phyloP scores from a whole-genome alignment of 2,329 filamentous ascomycete species.

The Epichloe glyceriae region DNA sequence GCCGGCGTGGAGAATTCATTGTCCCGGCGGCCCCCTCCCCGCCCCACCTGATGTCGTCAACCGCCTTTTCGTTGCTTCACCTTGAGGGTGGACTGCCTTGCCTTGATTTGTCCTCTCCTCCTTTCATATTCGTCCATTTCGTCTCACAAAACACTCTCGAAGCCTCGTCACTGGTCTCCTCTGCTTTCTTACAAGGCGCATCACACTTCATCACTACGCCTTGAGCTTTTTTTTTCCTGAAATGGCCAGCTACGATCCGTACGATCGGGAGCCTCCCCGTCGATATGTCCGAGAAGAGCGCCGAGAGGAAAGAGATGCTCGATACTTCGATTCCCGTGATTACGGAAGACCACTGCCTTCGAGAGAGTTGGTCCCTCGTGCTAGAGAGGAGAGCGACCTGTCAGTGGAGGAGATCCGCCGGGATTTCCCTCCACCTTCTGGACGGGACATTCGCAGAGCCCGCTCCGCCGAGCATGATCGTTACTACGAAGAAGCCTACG shows the following conservation, averaged over 20 bases:
- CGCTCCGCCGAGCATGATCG: slow-evolving; percentile 46
- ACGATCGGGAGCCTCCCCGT: slow-evolving; percentile 37
- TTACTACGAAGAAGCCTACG: slow-evolving; percentile 41
- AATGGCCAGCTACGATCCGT: slow-evolving; percentile 40
- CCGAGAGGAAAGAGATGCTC: slow-evolving; percentile 36
- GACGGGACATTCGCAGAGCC: slow-evolving; percentile 43
- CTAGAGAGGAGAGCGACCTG: slow-evolving; percentile 60
- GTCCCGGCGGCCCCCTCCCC: neutral
- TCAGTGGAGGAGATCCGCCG: slow-evolving; percentile 72
- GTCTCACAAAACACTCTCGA: neutral
- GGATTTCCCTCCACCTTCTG: slow-evolving; percentile 64
- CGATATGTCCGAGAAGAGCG: slow-evolving; percentile 42
- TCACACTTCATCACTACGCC: neutral
- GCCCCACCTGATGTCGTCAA: slow-evolving; percentile 1
- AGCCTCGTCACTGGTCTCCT: neutral
- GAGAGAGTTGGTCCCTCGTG: slow-evolving; percentile 42
- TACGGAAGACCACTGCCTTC: slow-evolving; percentile 31
- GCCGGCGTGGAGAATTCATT: neutral
- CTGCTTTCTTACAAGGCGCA: neutral
- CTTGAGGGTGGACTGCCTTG: no score
- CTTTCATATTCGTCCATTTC: neutral
- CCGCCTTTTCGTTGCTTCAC: neutral
- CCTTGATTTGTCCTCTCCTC: no score
- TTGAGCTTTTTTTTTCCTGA: neutral
- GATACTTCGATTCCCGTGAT: slow-evolving; percentile 41